These are phyloP conservation scores for Aethionema arabicum DNA, from an alignment of 345 rosid species.

Conservation along the genomic window DNA sequence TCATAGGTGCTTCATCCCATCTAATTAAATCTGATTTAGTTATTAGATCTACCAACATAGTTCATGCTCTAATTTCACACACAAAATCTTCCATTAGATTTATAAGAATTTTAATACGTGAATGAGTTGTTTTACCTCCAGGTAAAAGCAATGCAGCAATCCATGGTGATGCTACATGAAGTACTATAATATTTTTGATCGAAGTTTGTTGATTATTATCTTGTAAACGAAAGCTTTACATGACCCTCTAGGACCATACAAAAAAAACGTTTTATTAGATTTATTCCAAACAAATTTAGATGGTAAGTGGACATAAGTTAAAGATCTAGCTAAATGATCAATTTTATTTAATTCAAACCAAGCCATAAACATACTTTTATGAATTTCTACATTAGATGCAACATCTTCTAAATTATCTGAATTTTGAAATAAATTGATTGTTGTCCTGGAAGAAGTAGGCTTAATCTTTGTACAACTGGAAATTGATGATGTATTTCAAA, in stretches of 20 bases:
- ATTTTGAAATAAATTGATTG: not conserved
- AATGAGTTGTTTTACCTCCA: not conserved
- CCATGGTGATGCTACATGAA: not conserved
- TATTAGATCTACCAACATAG: not conserved
- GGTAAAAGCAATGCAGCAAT: not conserved
- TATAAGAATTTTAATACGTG: not conserved
- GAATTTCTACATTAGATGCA: not conserved
- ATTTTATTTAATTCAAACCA: not conserved
- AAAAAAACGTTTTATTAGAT: not conserved
- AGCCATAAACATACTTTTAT: not conserved
- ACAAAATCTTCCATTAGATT: not conserved
- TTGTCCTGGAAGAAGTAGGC: not conserved
- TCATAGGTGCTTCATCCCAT: not conserved
- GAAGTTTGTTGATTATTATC: not conserved
- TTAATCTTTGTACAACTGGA: not conserved
- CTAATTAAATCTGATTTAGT: not conserved
- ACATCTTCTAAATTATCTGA: not conserved
- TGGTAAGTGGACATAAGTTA: not conserved
- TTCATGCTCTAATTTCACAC: not conserved
- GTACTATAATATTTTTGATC: not conserved
- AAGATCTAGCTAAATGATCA: not conserved
- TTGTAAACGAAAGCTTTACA: not conserved
- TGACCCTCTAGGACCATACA: not conserved
- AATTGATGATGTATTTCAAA: not conserved
- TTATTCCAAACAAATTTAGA: constrained; percentile 3